Conservation (phyloP, 2,329 filamentous ascomycete genomes). For the Cladosporium sp. region DNA sequence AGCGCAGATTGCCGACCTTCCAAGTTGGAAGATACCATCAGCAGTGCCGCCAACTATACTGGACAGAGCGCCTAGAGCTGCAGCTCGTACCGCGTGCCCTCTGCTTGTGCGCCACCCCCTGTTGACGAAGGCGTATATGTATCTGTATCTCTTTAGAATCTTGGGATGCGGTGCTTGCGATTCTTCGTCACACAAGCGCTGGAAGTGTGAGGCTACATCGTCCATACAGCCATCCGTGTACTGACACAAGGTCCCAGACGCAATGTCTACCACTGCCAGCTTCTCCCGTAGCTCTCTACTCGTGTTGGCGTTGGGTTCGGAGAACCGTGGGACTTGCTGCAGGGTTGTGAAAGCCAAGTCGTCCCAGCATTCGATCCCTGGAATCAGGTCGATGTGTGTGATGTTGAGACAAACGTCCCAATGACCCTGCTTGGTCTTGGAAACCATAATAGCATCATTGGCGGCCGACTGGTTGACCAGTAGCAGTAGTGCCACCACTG, state of each 20-base stretch:
- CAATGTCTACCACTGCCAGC: slow-evolving; percentile 4
- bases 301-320: not conserved
- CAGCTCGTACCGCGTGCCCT: too few relatives aligned
- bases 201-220: slow-evolving; percentile 6
- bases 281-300: slow-evolving; percentile 3
- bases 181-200: too few relatives aligned
- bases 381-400: not conserved
- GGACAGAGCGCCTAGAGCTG: too few relatives aligned
- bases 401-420: not conserved
- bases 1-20: slow-evolving; percentile 4
- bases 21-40: not conserved
- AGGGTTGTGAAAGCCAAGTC: slow-evolving; percentile 5
- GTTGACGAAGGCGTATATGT: too few relatives aligned
- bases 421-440: too few relatives aligned
- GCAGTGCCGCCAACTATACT: not conserved
- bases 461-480: too few relatives aligned
- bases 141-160: too few relatives aligned
- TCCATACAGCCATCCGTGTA: slow-evolving; percentile 10
- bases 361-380: not conserved
- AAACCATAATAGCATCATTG: too few relatives aligned
- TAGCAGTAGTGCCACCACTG: too few relatives aligned
- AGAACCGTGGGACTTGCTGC: not conserved
- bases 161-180: too few relatives aligned
- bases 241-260: slow-evolving; percentile 9
- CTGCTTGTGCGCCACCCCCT: too few relatives aligned